Base-by-base conservation (phyloP, 306 rosid genomes). In the Cucumis melo region DNA sequence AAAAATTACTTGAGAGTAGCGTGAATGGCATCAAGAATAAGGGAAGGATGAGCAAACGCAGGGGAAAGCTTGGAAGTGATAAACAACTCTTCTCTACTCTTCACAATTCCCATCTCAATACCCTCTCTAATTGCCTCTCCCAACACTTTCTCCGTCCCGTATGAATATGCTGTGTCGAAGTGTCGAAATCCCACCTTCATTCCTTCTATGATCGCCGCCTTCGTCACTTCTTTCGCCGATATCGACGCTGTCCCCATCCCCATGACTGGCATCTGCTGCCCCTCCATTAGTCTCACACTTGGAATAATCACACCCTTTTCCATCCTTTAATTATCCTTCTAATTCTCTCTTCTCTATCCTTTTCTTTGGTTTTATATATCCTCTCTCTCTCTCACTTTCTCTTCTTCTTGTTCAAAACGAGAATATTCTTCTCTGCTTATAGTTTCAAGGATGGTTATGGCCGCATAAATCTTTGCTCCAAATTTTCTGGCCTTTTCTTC, bases 71-170 rank as follows among this genome's bases (percentile, higher is more conserved):
- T 81, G 84, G 64, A 72, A 87, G 48, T 91, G 73, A 89, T 81
- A 75, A 91, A 89, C 54, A 88, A 77, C 60, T 91, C 89, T 24
- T 88, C 84, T 36, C 90, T 65, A 17, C 83, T 80, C 20, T 82
- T 73, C 13, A 91, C 44, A 32, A 89, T 86, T 2, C 89, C 95
- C 7, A 41, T 66, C 14, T 51, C 11, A 21, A 86, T 12, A 9
- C 81, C 87, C 64, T 81, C 79, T 1, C 17, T 7, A 2, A 81
- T 81, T 3, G 87, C 87, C 60, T 84, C 79, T 10, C 84, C 87
- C 5, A 84, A 58, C 20, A 4, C 12, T 56, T 56, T 38, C 66
- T 86, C 89, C 0, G 84, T 23, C 14, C 48, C 51, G 77, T 84
- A 84, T 11, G 19, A 10, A 16, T 64, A 27, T 1, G 83, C 81